Evolutionary conservation across 768 basidiomycete species (phyloP), one percentile per base, ranked within the genome.

Genomic region (Serendipita sp.): DNA sequence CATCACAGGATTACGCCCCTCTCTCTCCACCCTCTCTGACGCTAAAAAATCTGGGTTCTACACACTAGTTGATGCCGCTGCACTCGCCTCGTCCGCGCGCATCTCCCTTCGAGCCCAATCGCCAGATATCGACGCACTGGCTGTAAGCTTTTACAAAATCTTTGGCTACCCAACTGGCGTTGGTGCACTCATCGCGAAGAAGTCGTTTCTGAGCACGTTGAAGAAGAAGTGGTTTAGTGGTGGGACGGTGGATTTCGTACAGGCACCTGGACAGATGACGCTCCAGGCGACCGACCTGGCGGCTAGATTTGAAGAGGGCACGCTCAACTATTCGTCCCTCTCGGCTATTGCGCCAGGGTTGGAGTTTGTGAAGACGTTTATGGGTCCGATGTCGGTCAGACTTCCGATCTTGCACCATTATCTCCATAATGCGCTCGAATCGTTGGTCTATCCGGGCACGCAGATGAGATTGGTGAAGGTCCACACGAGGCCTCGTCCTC

Each of bases 231-330:
- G 89, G 89, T 91, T 91, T 71, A 82, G 88, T 23, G 23, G 23
- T 23, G 23, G 23, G 23, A 23, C 23, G 23, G 23, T 23, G 1
- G 23, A 23, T 23, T 79, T 91, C 23, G 89, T 90, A 0, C 89
- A 90, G 71, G 88, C 88, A 3, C 88, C 89, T 6, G 89, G 88
- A 2, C 77, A 70, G 8, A 76, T 87, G 6, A 78, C 87, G 1
- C 88, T 86, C 4, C 76, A 81, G 64, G 75, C 84, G 2, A 70
- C 73, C n/a, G 78, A 81, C 63, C 72, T 78, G 33, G 81, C 87
- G 66, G 88, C 88, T 69, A 85, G 82, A 66, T 90, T 91, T 64
- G 89, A 91, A 88, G 89, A 91, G 67, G 89, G 89, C 15, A 91
- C 89, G 29, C 82, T 91, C 70, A 91, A 91, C 73, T 91, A 88